Evolutionary conservation across 306 rosid species (phyloP).

Genomic region (Bauhinia variegata): DNA sequence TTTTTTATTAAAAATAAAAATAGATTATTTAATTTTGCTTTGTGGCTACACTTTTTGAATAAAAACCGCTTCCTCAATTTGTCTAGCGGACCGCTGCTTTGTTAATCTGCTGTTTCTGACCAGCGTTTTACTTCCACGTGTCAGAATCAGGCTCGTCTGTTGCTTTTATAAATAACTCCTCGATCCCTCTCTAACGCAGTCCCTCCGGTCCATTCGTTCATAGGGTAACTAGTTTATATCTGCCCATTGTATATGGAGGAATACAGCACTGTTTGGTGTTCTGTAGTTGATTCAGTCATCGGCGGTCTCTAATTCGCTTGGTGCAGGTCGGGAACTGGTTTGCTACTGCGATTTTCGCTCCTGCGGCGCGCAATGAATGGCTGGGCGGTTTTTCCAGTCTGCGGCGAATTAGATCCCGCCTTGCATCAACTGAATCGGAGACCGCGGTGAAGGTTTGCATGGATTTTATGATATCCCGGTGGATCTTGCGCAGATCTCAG

Average conservation of each 20-base stretch:
- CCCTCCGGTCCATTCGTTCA: conserved; percentile 28
- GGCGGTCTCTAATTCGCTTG: conserved; percentile 99
- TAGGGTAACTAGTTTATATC: conserved; percentile 2
- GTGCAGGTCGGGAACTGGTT: conserved; percentile 99
- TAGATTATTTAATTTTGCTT: too few relatives aligned
- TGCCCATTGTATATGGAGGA: not conserved
- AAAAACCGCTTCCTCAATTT: not conserved
- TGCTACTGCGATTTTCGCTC: conserved; percentile 23
- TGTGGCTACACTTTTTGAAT: too few relatives aligned
- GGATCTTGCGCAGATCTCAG: conserved; percentile 45
- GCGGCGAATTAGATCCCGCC: conserved; percentile 79
- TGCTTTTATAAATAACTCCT: conserved; percentile 42
- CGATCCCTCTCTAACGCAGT: conserved; percentile 23
- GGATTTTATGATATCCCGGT: conserved; percentile 36
- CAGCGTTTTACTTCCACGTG: conserved; percentile 34
- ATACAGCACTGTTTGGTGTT: conserved; percentile 6
- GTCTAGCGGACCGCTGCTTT: not conserved
- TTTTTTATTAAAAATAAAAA: too few relatives aligned
- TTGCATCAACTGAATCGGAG: conserved; percentile 99
- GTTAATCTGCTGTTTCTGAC: conserved; percentile 2
- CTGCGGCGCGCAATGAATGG: conserved; percentile 24
- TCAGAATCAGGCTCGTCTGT: conserved; percentile 37
- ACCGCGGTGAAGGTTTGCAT: conserved; percentile 62
- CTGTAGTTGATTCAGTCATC: conserved; percentile 45
- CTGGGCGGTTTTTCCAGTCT: not conserved